These are phyloP conservation scores for Trichoderma asperelloides DNA, from an alignment of 495 filamentous ascomycete species.

Conservation along the genomic window DNA sequence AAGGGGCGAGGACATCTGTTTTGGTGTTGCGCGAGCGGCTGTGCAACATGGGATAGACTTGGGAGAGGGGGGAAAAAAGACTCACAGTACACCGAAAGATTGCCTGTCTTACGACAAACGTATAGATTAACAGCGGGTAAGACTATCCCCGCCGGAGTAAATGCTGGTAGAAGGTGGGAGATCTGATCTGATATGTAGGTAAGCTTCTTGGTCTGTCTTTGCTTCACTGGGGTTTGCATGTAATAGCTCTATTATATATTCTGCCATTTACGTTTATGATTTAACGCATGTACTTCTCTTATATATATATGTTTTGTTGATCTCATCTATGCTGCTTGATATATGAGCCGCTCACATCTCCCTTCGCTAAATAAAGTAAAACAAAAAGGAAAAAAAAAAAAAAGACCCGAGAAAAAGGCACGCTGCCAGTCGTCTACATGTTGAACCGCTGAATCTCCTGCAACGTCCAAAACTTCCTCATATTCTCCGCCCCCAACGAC, in stretches of 20 bases:
- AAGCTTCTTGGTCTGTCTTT: not conserved
- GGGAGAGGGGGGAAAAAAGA: not conserved
- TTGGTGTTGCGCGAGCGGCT: not conserved
- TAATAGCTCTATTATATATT: not conserved
- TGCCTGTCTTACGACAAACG: not conserved
- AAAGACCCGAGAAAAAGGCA: not conserved
- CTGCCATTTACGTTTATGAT: not conserved
- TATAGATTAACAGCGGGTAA: not conserved
- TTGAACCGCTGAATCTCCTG: slow-evolving; percentile 68
- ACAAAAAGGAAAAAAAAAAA: not conserved
- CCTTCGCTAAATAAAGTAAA: not conserved
- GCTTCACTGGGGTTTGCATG: not conserved
- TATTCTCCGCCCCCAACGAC: slow-evolving; percentile 69
- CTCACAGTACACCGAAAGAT: not conserved
- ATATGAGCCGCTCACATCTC: not conserved
- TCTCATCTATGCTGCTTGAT: not conserved
- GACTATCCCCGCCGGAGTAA: not conserved
- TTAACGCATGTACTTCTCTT: not conserved
- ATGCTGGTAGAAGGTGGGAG: not conserved
- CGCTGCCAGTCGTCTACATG: slow-evolving; percentile 26
- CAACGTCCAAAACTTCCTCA: slow-evolving; percentile 73
- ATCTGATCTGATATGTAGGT: not conserved
- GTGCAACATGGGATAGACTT: not conserved
- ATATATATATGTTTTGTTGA: not conserved
- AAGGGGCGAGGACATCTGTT: not conserved